These are phyloP conservation scores for Mortierella sp. DNA, from an alignment of 371 early-diverging fungal species.

Conservation along the genomic window DNA sequence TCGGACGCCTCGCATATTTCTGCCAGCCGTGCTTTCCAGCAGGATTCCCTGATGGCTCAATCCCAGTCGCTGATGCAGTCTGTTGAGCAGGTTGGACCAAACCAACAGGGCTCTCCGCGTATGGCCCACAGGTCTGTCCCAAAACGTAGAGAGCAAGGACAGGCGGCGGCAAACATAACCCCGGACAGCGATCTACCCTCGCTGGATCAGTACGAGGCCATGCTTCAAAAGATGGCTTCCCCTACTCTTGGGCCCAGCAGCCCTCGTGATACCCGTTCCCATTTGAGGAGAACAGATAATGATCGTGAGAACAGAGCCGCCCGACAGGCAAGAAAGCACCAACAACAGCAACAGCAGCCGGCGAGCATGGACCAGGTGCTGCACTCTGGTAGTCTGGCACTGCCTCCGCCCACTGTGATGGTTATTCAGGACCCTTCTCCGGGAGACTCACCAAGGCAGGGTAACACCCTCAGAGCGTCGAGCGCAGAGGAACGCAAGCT, in stretches of 20 bases:
- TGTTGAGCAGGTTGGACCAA: conserved; percentile 22
- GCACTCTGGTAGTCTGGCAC: not conserved
- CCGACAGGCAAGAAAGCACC: conserved; percentile 26
- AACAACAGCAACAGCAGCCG: conserved; percentile 20
- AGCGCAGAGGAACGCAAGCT: conserved; percentile 27
- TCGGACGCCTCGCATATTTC: conserved; percentile 23
- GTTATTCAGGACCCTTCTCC: not conserved
- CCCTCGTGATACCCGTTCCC: conserved; percentile 22
- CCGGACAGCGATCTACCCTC: conserved; percentile 31
- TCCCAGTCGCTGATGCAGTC: conserved; percentile 31
- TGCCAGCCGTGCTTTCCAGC: conserved; percentile 20
- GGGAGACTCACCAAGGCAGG: not conserved
- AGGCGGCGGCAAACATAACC: not conserved
- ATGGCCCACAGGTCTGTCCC: conserved; percentile 19
- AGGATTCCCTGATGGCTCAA: conserved; percentile 11
- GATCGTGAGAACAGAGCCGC: conserved; percentile 18
- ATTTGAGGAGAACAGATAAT: conserved; percentile 26
- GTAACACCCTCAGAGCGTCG: not conserved
- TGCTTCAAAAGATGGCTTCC: conserved; percentile 49
- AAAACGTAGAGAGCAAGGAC: conserved; percentile 30
- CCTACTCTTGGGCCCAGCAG: conserved; percentile 24
- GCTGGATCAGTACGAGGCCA: conserved; percentile 50
- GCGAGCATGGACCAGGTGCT: not conserved
- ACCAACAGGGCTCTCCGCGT: conserved; percentile 33
- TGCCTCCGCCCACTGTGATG: not conserved